Conservation (phyloP, 441 rosid genomes). For the Dalechampia spathulata region DNA sequence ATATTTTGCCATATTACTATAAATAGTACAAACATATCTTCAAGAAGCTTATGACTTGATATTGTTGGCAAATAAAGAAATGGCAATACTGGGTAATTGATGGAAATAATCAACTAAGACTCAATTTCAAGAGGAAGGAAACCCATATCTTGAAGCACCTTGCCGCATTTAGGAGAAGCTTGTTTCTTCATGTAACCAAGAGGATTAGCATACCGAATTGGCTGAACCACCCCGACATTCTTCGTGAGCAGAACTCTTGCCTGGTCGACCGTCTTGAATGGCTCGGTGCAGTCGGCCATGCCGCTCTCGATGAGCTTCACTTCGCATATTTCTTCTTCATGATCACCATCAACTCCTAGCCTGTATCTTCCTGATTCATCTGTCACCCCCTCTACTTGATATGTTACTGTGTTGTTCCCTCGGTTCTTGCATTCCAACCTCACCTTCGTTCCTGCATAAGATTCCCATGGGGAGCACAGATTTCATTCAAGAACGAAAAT, state of each 20-base stretch:
- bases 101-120: no score
- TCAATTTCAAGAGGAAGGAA: slow-evolving; percentile 17
- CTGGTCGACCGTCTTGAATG: background rate
- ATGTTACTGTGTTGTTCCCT: slow-evolving; percentile 2
- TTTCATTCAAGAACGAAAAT: no score
- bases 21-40: no score
- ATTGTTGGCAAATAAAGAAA: no score
- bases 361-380: slow-evolving; percentile 24
- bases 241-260: slow-evolving; percentile 30
- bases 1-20: no score
- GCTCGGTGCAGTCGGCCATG: slow-evolving; percentile 7
- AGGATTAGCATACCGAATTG: slow-evolving; percentile 23
- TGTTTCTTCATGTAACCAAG: slow-evolving; percentile 27
- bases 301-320: slow-evolving; percentile 21
- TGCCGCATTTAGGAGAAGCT: slow-evolving; percentile 14
- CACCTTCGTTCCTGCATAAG: slow-evolving; percentile 24
- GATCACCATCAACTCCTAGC: slow-evolving; percentile 26
- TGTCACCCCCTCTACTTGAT: slow-evolving; percentile 12
- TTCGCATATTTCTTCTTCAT: slow-evolving; percentile 40
- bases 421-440: slow-evolving; percentile 29
- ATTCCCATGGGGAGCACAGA: no score
- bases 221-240: slow-evolving; percentile 23
- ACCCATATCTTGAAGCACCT: slow-evolving; percentile 30
- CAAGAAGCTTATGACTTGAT: no score
- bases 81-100: no score